phyloP scores from a whole-genome alignment of 1,284 basidiomycete species.

The Sporisorium reilianum region DNA sequence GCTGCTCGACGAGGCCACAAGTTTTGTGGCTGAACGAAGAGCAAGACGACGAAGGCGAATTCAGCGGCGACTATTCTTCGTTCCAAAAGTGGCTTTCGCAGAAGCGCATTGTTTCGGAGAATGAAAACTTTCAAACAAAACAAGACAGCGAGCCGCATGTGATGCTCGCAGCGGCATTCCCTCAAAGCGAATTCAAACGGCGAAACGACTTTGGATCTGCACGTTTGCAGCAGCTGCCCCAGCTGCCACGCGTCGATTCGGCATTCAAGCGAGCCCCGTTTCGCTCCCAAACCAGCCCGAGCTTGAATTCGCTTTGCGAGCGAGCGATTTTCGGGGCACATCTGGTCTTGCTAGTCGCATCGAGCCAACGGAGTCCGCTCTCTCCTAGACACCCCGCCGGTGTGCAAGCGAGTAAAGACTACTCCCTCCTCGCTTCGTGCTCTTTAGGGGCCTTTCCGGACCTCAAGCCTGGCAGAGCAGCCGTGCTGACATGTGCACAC shows the following conservation, averaged over 20 bases:
- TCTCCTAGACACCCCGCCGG: too few species aligned
- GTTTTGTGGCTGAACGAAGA: constrained; percentile 5
- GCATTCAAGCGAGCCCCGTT: background rate
- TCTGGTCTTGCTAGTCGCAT: constrained; percentile 15
- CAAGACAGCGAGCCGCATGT: background rate
- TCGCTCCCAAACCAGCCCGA: constrained; percentile 6
- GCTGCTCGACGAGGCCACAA: background rate
- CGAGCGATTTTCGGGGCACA: constrained; percentile 28
- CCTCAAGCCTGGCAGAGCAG: background rate
- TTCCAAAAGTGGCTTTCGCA: too few species aligned
- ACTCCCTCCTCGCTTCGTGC: background rate
- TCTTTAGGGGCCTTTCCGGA: background rate
- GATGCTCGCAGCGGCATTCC: background rate
- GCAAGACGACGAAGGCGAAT: constrained; percentile 1
- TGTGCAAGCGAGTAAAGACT: background rate
- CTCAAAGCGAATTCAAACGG: background rate
- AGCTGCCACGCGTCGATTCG: background rate
- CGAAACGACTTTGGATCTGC: background rate
- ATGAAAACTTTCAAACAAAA: constrained; percentile 1
- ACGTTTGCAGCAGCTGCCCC: background rate
- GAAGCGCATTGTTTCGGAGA: constrained; percentile 1
- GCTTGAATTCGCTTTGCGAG: constrained; percentile 28
- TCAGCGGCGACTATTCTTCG: background rate
- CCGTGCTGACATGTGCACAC: background rate
- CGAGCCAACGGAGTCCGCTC: background rate